Evolutionary conservation across 1,284 basidiomycete species (phyloP).

Genomic region (Marasmius fiardii): DNA sequence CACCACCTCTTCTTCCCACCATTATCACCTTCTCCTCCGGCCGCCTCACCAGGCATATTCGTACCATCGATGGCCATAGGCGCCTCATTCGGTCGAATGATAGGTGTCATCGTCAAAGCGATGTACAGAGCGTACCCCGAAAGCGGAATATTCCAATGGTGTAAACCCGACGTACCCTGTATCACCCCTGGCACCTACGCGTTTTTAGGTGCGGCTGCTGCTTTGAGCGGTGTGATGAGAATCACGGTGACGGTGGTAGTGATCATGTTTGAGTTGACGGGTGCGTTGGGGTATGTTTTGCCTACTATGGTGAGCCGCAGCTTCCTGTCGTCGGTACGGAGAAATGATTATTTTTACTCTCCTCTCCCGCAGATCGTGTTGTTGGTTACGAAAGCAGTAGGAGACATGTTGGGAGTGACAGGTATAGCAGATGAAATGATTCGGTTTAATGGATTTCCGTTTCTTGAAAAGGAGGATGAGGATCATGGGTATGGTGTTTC

Average conservation of each 20-base stretch:
- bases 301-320: slow-evolving; percentile 84
- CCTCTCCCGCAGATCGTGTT: slow-evolving; percentile 74
- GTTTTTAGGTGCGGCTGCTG: slow-evolving; percentile 90
- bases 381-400: slow-evolving; percentile 94
- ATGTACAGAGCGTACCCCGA: slow-evolving; percentile 84
- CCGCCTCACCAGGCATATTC: slow-evolving; percentile 96
- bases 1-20: too few species aligned
- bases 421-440: slow-evolving; percentile 99
- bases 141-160: slow-evolving; percentile 87
- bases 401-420: slow-evolving; percentile 89
- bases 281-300: slow-evolving; percentile 95
- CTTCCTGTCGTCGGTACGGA: slow-evolving; percentile 2
- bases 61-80: slow-evolving; percentile 98
- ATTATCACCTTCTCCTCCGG: too few species aligned
- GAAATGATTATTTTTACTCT: not conserved
- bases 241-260: slow-evolving; percentile 98
- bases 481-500: slow-evolving; percentile 89
- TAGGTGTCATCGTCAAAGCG: slow-evolving; percentile 94
- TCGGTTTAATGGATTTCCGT: slow-evolving; percentile 95
- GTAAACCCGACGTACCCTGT: slow-evolving; percentile 89
- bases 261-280: slow-evolving; percentile 99
- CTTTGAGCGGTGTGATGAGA: slow-evolving; percentile 94
- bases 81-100: slow-evolving; percentile 93
- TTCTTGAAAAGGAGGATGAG: slow-evolving; percentile 93
- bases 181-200: slow-evolving; percentile 99